Percentiles rank a stretch among this genome's conserved stretches.
Conservation (phyloP, 768 basidiomycete species). For the Boletus huronensis region DNA sequence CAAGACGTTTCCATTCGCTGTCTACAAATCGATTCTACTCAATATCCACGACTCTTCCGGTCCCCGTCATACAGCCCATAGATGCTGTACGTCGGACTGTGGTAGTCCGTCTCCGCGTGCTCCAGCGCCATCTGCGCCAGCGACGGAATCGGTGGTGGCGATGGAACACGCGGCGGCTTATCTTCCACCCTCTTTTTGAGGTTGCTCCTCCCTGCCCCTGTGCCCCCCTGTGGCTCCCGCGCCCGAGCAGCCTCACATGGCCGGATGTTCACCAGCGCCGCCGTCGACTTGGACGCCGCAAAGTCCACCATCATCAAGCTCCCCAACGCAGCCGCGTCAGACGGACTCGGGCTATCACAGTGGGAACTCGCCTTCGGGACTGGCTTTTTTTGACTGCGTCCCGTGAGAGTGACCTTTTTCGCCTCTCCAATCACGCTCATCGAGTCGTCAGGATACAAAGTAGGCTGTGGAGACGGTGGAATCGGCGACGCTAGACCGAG, state of each 20-base stretch:
- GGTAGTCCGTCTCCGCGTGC: conserved; percentile 61
- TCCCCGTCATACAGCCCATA: conserved; percentile 70
- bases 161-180: conserved; percentile 75
- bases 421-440: conserved; percentile 53
- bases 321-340: conserved; percentile 49
- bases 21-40: conserved; percentile 19
- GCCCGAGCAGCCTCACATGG: conserved; percentile 25
- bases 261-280: conserved; percentile 31
- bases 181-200: conserved; percentile 44
- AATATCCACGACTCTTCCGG: conserved; percentile 45
- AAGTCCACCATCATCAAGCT: conserved; percentile 64
- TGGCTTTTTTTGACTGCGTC: conserved; percentile 34
- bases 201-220: conserved; percentile 20
- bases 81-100: conserved; percentile 81
- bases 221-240: conserved; percentile 22
- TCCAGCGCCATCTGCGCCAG: conserved; percentile 71
- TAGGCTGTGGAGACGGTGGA: conserved; percentile 56
- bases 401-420: conserved; percentile 23
- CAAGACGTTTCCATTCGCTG: neutral
- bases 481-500: conserved; percentile 35
- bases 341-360: conserved; percentile 20
- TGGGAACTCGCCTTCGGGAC: conserved; percentile 22
- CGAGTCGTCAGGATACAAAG: conserved; percentile 70
- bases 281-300: conserved; percentile 37
- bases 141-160: conserved; percentile 70